phyloP scores from a whole-genome alignment of 1,284 basidiomycete species.

The Leccinum subrobustum region DNA sequence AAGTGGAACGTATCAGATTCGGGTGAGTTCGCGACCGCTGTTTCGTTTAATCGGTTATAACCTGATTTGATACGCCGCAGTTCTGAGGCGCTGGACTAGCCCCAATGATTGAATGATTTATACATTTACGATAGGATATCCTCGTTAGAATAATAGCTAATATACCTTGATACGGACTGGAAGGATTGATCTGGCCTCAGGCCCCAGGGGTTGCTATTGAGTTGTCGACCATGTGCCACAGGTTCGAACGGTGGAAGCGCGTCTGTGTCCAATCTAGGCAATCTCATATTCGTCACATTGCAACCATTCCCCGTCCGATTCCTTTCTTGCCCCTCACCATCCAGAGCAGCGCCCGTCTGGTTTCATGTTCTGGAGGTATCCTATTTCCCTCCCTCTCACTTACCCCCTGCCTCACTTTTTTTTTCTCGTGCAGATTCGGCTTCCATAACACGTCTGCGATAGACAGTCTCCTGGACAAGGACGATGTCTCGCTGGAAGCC shows the following conservation, averaged over 20 bases:
- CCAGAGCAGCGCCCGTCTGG: conserved; percentile 21
- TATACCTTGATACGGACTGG: conserved; percentile 19
- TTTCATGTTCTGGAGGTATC: conserved; percentile 46
- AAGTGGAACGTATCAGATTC: conserved; percentile 81
- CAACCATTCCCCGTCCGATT: conserved; percentile 16
- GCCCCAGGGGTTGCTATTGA: neutral
- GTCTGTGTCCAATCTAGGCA: conserved; percentile 23
- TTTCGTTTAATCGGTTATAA: neutral
- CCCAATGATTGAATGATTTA: conserved; percentile 1
- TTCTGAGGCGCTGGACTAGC: conserved; percentile 22
- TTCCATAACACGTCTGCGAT: conserved; percentile 82
- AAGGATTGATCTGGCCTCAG: too few species aligned
- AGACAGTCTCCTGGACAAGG: conserved; percentile 81
- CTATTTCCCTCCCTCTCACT: neutral
- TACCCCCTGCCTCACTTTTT: conserved; percentile 4
- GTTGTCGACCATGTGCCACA: neutral
- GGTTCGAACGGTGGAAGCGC: neutral
- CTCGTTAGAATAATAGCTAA: conserved; percentile 25
- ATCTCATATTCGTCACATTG: conserved; percentile 14
- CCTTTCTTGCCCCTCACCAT: conserved; percentile 7
- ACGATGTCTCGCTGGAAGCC: conserved; percentile 83
- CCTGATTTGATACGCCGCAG: conserved; percentile 5
- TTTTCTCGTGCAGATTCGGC: conserved; percentile 60
- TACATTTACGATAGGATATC: conserved; percentile 29
- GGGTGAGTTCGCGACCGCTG: conserved; percentile 51